A percentile compares a stretch with the other conserved stretches of the same genome.
Evolutionary conservation across 768 basidiomycete genomes (phyloP).

Genomic region (Dacryopinax spathularia): DNA sequence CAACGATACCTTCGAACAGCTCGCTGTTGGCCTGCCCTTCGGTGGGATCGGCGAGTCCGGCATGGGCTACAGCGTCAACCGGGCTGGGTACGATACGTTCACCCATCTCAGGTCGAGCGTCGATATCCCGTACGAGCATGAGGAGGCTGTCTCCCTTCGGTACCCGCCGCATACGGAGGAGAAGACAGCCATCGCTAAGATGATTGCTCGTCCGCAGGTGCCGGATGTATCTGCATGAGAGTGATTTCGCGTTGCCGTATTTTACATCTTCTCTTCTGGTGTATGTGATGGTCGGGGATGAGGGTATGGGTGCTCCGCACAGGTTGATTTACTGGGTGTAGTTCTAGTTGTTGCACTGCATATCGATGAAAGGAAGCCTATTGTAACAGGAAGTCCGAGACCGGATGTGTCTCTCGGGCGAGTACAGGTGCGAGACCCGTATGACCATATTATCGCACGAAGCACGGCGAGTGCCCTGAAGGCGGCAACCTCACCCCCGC

Average conservation of each 20-base stretch:
- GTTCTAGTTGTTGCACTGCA: no score
- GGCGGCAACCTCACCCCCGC: no score
- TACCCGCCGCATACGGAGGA: not conserved
- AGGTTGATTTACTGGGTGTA: no score
- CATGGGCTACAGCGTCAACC: not conserved
- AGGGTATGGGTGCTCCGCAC: no score
- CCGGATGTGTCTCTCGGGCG: no score
- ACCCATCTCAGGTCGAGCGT: not conserved
- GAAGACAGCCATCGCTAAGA: not conserved
- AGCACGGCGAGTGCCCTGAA: no score
- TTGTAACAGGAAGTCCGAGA: no score
- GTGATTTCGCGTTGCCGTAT: not conserved
- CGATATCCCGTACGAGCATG: not conserved
- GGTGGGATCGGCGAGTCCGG: conserved; percentile 10
- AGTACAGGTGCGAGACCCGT: no score
- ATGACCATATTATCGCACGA: no score
- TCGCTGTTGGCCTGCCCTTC: conserved; percentile 9
- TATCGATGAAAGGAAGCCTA: no score
- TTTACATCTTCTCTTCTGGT: not conserved
- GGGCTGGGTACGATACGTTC: not conserved
- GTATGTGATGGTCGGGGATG: not conserved
- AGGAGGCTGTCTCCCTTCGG: not conserved
- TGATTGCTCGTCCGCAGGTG: not conserved
- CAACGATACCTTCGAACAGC: conserved; percentile 37
- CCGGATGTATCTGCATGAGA: not conserved